Conservation (phyloP, 2,329 filamentous ascomycete species). For the Westerdykella ornata region DNA sequence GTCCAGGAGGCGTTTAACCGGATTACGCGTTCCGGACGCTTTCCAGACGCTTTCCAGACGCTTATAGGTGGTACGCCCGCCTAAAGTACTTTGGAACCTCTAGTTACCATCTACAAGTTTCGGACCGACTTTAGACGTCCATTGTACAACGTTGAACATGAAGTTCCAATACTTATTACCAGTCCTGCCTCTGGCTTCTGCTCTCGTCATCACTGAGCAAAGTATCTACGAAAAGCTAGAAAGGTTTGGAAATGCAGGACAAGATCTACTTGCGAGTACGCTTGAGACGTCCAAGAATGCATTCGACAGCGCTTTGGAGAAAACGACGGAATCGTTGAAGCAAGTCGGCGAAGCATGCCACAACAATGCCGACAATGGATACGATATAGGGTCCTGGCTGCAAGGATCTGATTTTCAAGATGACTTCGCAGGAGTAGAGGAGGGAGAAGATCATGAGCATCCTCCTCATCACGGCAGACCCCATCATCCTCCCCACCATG, state of each 20-base stretch:
- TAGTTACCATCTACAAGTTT: no score
- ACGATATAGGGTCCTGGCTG: conserved; percentile 46
- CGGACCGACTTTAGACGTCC: neutral
- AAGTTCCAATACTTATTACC: conserved; percentile 45
- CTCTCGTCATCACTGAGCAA: conserved; percentile 50
- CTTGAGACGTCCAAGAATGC: conserved; percentile 31
- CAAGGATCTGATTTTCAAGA: conserved; percentile 32
- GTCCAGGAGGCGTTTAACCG: neutral
- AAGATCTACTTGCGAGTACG: conserved; percentile 17
- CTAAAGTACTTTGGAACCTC: no score
- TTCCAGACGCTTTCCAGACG: neutral
- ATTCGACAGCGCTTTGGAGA: conserved; percentile 41
- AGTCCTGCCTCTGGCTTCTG: conserved; percentile 45
- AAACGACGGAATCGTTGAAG: conserved; percentile 35
- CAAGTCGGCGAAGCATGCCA: conserved; percentile 28
- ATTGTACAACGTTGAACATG: conserved; percentile 35
- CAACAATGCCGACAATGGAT: conserved; percentile 40
- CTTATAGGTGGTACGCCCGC: no score
- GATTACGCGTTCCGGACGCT: neutral
- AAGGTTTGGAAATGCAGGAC: conserved; percentile 19
- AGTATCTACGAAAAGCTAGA: conserved; percentile 39
- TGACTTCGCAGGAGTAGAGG: conserved; percentile 31
- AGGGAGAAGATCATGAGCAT: conserved; percentile 13
- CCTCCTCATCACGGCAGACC: conserved; percentile 16
- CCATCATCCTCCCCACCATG: conserved; percentile 29